These are phyloP conservation scores for Ascomycota sp. DNA, from an alignment of 2,329 filamentous ascomycete species.

Conservation along the genomic window DNA sequence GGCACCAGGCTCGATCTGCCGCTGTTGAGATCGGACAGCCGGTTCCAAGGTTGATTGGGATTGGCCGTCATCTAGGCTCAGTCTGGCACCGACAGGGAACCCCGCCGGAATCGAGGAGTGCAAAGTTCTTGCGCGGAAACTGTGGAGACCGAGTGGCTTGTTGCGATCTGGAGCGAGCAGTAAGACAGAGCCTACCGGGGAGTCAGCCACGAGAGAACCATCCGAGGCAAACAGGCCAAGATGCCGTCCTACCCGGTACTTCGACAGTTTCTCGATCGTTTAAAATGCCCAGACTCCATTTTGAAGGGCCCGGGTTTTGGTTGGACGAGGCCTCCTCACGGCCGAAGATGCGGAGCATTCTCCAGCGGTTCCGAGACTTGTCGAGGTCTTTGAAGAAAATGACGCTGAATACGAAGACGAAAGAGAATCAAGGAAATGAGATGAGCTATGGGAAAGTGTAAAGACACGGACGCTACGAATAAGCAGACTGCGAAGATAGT, in stretches of 20 bases:
- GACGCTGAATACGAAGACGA: no score
- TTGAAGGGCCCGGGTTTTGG: conserved; percentile 9
- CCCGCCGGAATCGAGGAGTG: conserved; percentile 34
- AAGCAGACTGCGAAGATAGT: no score
- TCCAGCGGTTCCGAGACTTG: neutral
- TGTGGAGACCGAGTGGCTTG: conserved; percentile 8
- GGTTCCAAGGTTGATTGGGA: conserved; percentile 1
- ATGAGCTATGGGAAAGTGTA: no score
- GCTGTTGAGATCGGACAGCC: conserved; percentile 2
- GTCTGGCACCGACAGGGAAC: conserved; percentile 13
- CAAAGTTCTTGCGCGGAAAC: conserved; percentile 34
- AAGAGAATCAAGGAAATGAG: no score
- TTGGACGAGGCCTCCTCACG: neutral
- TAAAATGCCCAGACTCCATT: conserved; percentile 57
- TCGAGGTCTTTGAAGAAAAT: conserved; percentile 2
- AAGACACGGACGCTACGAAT: no score
- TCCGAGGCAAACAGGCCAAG: neutral
- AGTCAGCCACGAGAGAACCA: no score
- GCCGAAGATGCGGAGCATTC: neutral
- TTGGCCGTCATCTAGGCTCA: conserved; percentile 6
- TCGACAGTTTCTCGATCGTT: conserved; percentile 67
- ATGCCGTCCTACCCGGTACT: conserved; percentile 46
- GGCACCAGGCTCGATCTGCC: conserved; percentile 4
- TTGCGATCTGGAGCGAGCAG: conserved; percentile 4
- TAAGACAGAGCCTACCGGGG: conserved; percentile 4